Base-by-base conservation (phyloP, 2,329 filamentous ascomycete species). In the Chaetomium strumarium region DNA sequence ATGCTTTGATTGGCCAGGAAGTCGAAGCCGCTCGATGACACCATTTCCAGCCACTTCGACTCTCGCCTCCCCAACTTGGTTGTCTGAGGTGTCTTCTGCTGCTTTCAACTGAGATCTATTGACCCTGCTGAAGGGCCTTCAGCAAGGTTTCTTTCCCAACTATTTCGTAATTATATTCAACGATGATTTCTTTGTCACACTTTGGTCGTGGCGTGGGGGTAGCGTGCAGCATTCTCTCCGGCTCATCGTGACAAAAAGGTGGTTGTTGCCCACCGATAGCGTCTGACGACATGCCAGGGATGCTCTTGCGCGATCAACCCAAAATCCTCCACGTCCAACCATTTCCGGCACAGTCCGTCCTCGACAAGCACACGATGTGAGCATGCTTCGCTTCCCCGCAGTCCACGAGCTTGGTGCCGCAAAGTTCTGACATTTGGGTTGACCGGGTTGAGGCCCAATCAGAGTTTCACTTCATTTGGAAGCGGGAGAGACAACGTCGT, bases 281-380 rank as follows among this genome's bases (percentile, higher is more conserved):
- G 51, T 30, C 60, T 60, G 56, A 59, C 60, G 60, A 58, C 52
- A 58, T 58, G 36, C 19, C 56, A 56, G 48, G 58, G 58, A 43
- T 55, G 20, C 36, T 52, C 39, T 59, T 58, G 56, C 60, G 60
- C 56, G 39, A 62, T 60, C 49, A 40, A 44, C 19, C 24, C 42
- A 36, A 17, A 49, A 40, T 19, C 36, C 36, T 51, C 48, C 39
- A 55, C 49, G 42, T 14, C 53, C 53, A 55, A 52, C 51, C 54
- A 53, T 48, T 43, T 43, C 50, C 34, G 48, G 33, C 34, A 36
- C 38, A n/a, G n/a, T 10, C 5, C 37, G 48, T 34, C 33, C 5
- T 48, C 42, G 49, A 37, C 14, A 45, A 45, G 49, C 55, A 49
- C 51, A 30, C 53, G 34, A 50, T 46, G n/a, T 13, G 38, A n/a